phyloP scores from a whole-genome alignment of 768 basidiomycete species.

The Erythrobasidium yunnanense region DNA sequence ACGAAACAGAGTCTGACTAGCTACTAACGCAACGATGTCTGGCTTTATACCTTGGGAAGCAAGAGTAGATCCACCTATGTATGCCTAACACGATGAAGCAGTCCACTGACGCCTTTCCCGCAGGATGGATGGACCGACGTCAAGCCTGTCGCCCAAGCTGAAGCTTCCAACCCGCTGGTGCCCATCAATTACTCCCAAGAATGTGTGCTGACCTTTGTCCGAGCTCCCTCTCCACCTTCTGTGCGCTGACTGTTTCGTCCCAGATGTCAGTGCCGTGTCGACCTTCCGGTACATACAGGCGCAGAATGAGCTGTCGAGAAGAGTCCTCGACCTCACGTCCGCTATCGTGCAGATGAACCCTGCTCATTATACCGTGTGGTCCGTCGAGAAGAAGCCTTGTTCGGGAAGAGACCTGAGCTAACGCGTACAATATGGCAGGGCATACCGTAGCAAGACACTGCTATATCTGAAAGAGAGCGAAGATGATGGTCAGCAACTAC shows the following conservation, averaged over 20 bases:
- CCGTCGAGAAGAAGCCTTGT: constrained; percentile 40
- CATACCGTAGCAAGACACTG: constrained; percentile 84
- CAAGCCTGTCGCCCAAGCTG: constrained; percentile 66
- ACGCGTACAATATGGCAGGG: constrained; percentile 52
- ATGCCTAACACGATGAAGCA: neutral
- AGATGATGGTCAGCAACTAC: constrained; percentile 43
- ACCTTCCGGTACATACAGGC: constrained; percentile 80
- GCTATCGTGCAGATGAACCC: constrained; percentile 81
- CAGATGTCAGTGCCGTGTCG: constrained; percentile 85
- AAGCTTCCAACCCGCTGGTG: constrained; percentile 63
- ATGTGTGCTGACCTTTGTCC: constrained; percentile 57
- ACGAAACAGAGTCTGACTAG: no score
- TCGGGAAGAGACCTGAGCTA: no score
- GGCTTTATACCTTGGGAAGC: constrained; percentile 20
- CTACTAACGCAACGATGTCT: neutral
- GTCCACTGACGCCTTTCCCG: neutral
- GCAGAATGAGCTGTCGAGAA: constrained; percentile 61
- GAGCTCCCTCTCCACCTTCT: no score
- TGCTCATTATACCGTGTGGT: constrained; percentile 96
- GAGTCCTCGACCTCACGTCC: constrained; percentile 80
- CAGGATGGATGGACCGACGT: constrained; percentile 61
- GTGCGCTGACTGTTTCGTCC: neutral
- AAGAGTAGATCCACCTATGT: neutral
- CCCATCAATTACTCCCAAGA: constrained; percentile 82
- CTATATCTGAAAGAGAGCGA: constrained; percentile 49